phyloP scores from a whole-genome alignment of 225 moss, liverwort and hornwort species.

The Polytrichum formosum region DNA sequence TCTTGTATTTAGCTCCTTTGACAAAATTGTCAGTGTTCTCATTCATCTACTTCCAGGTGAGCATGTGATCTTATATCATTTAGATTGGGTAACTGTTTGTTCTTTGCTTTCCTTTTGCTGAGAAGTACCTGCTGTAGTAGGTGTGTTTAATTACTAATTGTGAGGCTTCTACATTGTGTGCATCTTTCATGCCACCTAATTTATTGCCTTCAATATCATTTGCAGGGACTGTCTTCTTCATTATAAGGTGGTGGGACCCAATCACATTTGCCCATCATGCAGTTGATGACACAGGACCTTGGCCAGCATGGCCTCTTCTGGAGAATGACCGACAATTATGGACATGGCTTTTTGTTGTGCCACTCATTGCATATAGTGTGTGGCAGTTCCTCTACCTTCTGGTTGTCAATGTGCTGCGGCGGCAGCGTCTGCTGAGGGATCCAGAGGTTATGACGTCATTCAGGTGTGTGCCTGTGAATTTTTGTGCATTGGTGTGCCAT shows the following conservation, averaged over 20 bases:
- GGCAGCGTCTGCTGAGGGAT: constrained; percentile 60
- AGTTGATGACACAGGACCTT: constrained; percentile 60
- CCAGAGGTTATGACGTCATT: constrained; percentile 69
- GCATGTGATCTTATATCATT: background rate
- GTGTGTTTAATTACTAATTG: too few relatives aligned
- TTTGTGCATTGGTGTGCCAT: background rate
- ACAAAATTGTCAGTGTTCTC: constrained; percentile 63
- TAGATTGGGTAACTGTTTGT: background rate
- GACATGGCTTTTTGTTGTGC: constrained; percentile 68
- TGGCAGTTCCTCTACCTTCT: constrained; percentile 66
- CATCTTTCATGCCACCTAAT: too few relatives aligned
- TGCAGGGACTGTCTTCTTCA: constrained; percentile 62
- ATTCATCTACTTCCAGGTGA: constrained; percentile 68
- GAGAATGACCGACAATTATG: constrained; percentile 43
- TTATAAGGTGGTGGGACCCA: constrained; percentile 76
- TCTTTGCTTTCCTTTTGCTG: background rate
- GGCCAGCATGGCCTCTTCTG: constrained; percentile 63
- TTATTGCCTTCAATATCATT: background rate
- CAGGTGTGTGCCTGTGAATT: constrained; percentile 25
- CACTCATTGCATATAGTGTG: constrained; percentile 55
- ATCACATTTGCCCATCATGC: constrained; percentile 60
- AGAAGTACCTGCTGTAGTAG: too few relatives aligned
- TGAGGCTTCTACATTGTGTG: too few relatives aligned
- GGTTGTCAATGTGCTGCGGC: constrained; percentile 57
- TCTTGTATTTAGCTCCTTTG: constrained; percentile 67